Evolutionary conservation across 2,329 filamentous ascomycete genomes (phyloP), one percentile per base, ranked within the genome.

Genomic region (Cordyceps militaris): DNA sequence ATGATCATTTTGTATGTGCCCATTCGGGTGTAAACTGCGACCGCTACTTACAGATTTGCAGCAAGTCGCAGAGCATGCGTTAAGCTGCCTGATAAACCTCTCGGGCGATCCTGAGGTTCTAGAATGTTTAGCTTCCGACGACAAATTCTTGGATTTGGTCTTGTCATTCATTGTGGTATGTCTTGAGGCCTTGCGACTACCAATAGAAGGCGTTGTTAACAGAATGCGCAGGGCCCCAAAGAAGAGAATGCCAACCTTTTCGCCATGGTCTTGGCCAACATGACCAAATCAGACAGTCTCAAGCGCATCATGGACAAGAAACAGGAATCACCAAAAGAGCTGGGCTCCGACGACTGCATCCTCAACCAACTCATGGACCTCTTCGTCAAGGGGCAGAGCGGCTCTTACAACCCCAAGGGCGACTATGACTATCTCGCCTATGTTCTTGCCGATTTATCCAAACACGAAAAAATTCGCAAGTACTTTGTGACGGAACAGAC

Each of bases 401-500:
- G 88, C 24, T 78, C 80, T 10, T 91, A 94, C 72, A 97, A 97
- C 78, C 87, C 88, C 67, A 71, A 87, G 26, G 91, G 91, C 60
- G 82, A 93, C 72, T 97, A 85, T 71, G 91, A 99, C 74, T 97
- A 97, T 72, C 82, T 99, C 24, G 85, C 91, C 43, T 99, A 97
- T 69, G 79, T 97, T 57, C 95, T 99, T 69, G 93, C 94, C 42
- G 93, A 99, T 70, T 79, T 99, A 10, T 87, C 91, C 51, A 96
- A 91, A 72, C 86, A 92, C 66, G 78, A 84, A 36, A 82, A 89
- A 63, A 84, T 91, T 21, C 82, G 90, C 30, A 78, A 82, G 52
- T 90, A 94, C 74, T 89, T 96, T 63, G 79, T 90, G 5, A 81
- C 79, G 14, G 78, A 82, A 56, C 88, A 95, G 69, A 74, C 82